A percentile compares a stretch with the other conserved stretches of the same genome.
phyloP scores from a whole-genome alignment of 2,329 filamentous ascomycete species.

The Cordyceps militaris region DNA sequence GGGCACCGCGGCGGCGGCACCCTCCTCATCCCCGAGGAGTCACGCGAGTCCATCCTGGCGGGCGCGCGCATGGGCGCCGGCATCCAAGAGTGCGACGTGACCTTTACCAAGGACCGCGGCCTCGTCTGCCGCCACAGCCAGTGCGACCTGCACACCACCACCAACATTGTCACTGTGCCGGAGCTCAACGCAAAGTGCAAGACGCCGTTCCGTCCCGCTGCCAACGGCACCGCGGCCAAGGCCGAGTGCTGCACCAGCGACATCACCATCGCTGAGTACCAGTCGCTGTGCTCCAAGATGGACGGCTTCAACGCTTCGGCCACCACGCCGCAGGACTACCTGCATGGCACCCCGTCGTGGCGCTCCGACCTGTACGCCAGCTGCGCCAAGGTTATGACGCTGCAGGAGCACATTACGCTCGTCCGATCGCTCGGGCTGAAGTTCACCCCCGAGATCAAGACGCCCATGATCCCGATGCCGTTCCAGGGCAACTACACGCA shows the following conservation, averaged over 20 bases:
- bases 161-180: constrained; percentile 56
- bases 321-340: constrained; percentile 49
- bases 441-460: constrained; percentile 63
- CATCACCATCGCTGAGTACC: constrained; percentile 61
- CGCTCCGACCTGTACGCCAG: constrained; percentile 59
- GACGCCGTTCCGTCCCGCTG: constrained; percentile 51
- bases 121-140: constrained; percentile 63
- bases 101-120: constrained; percentile 56
- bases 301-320: constrained; percentile 55
- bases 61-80: constrained; percentile 62
- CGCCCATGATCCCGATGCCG: constrained; percentile 62
- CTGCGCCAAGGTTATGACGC: constrained; percentile 55
- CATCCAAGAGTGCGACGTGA: constrained; percentile 60
- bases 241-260: constrained; percentile 67
- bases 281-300: constrained; percentile 63
- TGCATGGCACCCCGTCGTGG: constrained; percentile 52
- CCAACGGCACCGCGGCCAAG: constrained; percentile 41
- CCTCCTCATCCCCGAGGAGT: constrained; percentile 59
- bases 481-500: constrained; percentile 59
- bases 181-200: constrained; percentile 59
- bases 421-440: constrained; percentile 51
- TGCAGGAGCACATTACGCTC: constrained; percentile 55
- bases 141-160: constrained; percentile 62
- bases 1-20: constrained; percentile 56
- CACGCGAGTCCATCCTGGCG: constrained; percentile 49